Evolutionary conservation across 2,329 filamentous ascomycete genomes (phyloP).

Genomic region (Phialophora macrospora): DNA sequence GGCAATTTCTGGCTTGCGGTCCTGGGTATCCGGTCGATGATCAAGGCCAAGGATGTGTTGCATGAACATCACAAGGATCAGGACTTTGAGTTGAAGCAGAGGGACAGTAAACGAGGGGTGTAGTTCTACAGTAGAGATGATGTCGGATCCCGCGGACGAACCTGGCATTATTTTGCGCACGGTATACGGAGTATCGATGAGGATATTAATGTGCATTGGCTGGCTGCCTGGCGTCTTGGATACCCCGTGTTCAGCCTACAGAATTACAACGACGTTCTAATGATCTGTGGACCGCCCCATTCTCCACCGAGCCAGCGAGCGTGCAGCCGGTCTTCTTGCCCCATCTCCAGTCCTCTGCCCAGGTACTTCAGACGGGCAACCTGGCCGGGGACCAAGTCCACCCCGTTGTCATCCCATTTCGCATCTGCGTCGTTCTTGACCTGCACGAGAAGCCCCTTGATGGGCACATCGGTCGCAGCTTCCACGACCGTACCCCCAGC

Average conservation of each 20-base stretch:
- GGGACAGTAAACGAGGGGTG: conserved; percentile 7
- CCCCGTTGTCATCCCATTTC: conserved; percentile 9
- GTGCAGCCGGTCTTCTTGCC: conserved; percentile 4
- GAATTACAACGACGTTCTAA: conserved; percentile 8
- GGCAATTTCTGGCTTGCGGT: conserved; percentile 31
- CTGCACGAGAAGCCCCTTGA: conserved; percentile 16
- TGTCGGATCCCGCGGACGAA: neutral
- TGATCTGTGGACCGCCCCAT: neutral
- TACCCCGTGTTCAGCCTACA: neutral
- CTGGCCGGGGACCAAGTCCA: conserved; percentile 13
- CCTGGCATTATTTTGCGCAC: neutral
- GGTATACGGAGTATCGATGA: neutral
- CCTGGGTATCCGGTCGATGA: conserved; percentile 26
- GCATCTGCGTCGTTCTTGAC: conserved; percentile 9
- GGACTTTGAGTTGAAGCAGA: conserved; percentile 22
- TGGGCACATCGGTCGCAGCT: conserved; percentile 3
- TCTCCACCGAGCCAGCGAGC: conserved; percentile 15
- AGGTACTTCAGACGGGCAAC: neutral
- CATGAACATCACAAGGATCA: conserved; percentile 9
- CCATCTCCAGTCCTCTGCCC: conserved; percentile 1
- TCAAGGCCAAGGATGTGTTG: conserved; percentile 17
- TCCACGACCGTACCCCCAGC: neutral
- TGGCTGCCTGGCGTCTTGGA: neutral
- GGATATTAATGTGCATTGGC: neutral
- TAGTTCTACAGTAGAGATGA: neutral